phyloP scores from a whole-genome alignment of 2,329 filamentous ascomycete genomes.

The Xenoacremonium recifei region DNA sequence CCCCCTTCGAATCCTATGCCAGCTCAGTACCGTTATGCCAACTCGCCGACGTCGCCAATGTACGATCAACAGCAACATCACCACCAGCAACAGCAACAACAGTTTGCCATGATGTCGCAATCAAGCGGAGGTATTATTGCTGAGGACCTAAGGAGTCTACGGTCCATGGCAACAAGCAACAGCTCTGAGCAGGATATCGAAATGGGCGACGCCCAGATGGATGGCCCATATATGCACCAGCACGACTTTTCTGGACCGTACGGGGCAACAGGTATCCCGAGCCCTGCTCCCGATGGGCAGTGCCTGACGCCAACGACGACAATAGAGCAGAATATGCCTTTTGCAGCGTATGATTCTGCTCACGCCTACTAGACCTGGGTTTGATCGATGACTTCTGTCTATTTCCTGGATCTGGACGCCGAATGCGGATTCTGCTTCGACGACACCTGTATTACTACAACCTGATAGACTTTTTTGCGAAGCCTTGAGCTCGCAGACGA shows the following conservation, averaged over 20 bases:
- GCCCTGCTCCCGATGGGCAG: conserved; percentile 17
- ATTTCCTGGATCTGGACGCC: too few relatives aligned
- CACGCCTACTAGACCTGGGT: conserved; percentile 11
- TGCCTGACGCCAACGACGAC: conserved; percentile 18
- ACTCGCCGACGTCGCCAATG: conserved; percentile 21
- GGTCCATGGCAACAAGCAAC: conserved; percentile 30
- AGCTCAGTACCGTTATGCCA: conserved; percentile 22
- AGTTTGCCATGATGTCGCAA: conserved; percentile 29
- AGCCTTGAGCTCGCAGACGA: background rate
- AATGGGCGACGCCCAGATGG: conserved; percentile 34
- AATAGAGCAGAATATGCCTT: conserved; percentile 12
- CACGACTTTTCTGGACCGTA: conserved; percentile 19
- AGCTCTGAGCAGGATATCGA: conserved; percentile 33
- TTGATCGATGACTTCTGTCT: too few relatives aligned
- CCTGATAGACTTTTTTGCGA: conserved; percentile 11
- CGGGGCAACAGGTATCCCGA: conserved; percentile 20
- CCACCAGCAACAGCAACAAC: conserved; percentile 27
- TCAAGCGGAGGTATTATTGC: conserved; percentile 34
- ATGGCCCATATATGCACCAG: conserved; percentile 22
- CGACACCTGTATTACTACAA: conserved; percentile 10
- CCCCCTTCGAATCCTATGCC: conserved; percentile 15
- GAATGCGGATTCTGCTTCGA: too few relatives aligned
- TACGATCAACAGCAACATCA: conserved; percentile 28
- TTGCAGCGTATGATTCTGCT: conserved; percentile 9
- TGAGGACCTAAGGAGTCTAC: conserved; percentile 35